Percentiles rank a stretch among this genome's conserved stretches.
These are phyloP conservation scores for Didymella sp. DNA, from an alignment of 2,329 filamentous ascomycete genomes.

Conservation along the genomic window DNA sequence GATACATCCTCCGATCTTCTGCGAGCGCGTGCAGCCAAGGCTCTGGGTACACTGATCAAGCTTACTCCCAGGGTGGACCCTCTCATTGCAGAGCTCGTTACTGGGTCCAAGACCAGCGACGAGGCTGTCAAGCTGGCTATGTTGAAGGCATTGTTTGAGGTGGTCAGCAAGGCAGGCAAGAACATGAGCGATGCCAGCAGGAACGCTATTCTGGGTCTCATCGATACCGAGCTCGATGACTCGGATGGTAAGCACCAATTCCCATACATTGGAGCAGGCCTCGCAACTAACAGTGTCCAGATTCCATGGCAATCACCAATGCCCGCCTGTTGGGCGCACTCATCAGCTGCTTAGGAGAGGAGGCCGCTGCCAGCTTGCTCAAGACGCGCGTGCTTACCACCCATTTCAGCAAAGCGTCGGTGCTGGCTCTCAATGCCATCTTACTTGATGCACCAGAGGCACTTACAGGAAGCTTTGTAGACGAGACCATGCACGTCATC, in stretches of 20 bases:
- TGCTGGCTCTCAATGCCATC: constrained; percentile 87
- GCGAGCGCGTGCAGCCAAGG: constrained; percentile 87
- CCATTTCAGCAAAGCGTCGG: constrained; percentile 77
- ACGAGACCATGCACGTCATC: constrained; percentile 79
- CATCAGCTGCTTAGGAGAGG: constrained; percentile 81
- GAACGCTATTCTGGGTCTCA: constrained; percentile 82
- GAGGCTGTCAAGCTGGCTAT: constrained; percentile 90
- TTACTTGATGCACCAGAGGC: constrained; percentile 78
- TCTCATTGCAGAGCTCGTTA: constrained; percentile 87
- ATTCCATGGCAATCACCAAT: constrained; percentile 84
- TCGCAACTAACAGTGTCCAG: constrained; percentile 32
- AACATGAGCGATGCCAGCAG: constrained; percentile 95
- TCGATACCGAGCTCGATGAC: constrained; percentile 83
- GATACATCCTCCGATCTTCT: constrained; percentile 91
- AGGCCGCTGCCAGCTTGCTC: constrained; percentile 68
- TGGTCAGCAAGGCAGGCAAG: constrained; percentile 89
- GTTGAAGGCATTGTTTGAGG: constrained; percentile 95
- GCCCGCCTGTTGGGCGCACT: constrained; percentile 88
- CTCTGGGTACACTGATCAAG: constrained; percentile 92
- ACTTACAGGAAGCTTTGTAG: constrained; percentile 71
- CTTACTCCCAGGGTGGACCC: constrained; percentile 95
- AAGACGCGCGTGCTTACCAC: constrained; percentile 78
- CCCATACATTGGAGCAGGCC: neutral
- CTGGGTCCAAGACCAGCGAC: constrained; percentile 92
- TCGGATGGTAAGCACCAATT: constrained; percentile 64